Evolutionary conservation across 2,329 filamentous ascomycete species (phyloP).

Genomic region (Fusarium floridanum): DNA sequence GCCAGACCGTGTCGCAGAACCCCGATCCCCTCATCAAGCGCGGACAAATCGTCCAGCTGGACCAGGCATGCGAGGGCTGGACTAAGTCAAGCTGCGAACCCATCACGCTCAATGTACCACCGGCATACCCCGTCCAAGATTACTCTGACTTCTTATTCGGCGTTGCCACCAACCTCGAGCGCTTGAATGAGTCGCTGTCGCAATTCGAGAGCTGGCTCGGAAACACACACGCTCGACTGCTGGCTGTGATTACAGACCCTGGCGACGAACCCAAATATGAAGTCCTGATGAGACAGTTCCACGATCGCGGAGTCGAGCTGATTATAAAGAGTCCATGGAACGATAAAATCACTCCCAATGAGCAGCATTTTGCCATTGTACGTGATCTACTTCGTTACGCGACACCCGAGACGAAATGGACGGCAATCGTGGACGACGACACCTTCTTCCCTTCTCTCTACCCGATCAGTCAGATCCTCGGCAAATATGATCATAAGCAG

Average conservation of each 20-base stretch:
- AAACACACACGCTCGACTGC: conserved; percentile 62
- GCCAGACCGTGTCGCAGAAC: conserved; percentile 54
- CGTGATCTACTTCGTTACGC: conserved; percentile 61
- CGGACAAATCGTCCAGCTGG: conserved; percentile 48
- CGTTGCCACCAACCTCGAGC: conserved; percentile 65
- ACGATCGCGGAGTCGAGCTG: conserved; percentile 50
- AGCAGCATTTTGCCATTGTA: conserved; percentile 70
- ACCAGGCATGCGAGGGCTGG: conserved; percentile 44
- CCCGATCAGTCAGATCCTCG: conserved; percentile 62
- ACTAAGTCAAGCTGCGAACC: conserved; percentile 53
- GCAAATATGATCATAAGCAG: conserved; percentile 60
- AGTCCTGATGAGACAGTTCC: conserved; percentile 45
- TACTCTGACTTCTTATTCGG: conserved; percentile 69
- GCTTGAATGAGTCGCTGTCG: conserved; percentile 63
- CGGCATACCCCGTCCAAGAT: conserved; percentile 55
- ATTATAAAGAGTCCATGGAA: conserved; percentile 52
- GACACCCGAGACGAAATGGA: conserved; percentile 64
- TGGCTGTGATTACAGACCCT: conserved; percentile 65
- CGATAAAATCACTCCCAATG: conserved; percentile 57
- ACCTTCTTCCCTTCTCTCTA: conserved; percentile 72
- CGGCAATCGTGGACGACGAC: conserved; percentile 71
- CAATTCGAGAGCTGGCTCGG: conserved; percentile 69
- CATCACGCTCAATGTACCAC: conserved; percentile 61
- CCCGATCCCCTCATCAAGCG: conserved; percentile 53
- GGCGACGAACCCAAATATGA: conserved; percentile 47